phyloP scores from a whole-genome alignment of 306 rosid genomes.

The Mimosa bimucronata region DNA sequence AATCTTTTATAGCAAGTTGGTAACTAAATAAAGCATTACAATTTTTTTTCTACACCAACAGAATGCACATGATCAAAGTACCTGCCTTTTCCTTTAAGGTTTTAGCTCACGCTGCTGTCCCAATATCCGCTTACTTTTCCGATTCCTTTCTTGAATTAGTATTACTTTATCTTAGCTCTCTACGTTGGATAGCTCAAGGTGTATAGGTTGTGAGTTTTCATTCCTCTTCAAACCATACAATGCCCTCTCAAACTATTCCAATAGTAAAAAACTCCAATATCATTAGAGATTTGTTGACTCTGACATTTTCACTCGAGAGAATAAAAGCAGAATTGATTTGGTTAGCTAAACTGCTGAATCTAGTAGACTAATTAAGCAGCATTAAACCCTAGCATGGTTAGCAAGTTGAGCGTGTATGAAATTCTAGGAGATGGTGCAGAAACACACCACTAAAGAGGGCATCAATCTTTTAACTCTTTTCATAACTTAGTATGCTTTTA shows the following conservation, averaged over 20 bases:
- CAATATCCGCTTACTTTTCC: neutral
- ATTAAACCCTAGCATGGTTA: neutral
- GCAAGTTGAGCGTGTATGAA: neutral
- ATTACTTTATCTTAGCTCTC: neutral
- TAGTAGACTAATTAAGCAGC: neutral
- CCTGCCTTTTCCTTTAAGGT: neutral
- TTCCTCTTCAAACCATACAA: constrained; percentile 31
- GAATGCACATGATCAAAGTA: neutral
- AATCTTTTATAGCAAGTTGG: constrained; percentile 14
- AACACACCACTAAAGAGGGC: neutral
- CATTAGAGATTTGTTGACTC: neutral
- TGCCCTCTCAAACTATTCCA: neutral
- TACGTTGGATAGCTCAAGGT: neutral
- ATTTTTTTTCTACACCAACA: neutral
- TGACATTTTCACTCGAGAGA: constrained; percentile 3
- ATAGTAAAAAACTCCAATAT: neutral
- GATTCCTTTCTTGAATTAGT: constrained; percentile 15
- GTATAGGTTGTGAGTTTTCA: constrained; percentile 23
- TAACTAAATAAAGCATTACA: constrained; percentile 7
- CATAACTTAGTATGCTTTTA: too few species aligned
- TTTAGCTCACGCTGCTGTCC: neutral
- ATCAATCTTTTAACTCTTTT: neutral
- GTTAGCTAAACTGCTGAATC: constrained; percentile 2
- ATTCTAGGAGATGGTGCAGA: neutral
- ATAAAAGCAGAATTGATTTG: neutral